phyloP scores from a whole-genome alignment of 2,329 filamentous ascomycete species.

The Fusarium nygamai region DNA sequence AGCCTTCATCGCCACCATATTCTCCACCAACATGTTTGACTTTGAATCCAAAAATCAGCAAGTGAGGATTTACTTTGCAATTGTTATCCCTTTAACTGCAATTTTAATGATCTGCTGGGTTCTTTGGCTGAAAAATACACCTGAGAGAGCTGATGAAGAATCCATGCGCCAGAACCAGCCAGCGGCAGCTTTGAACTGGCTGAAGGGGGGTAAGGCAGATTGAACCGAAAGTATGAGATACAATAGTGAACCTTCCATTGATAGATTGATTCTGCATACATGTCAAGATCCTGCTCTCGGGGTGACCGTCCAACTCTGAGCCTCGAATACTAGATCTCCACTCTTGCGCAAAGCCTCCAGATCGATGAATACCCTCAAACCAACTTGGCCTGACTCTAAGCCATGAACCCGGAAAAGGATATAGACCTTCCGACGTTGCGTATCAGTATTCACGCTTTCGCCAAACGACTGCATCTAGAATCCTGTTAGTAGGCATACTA shows the following conservation, averaged over 20 bases:
- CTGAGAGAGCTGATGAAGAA: background rate
- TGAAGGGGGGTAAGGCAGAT: background rate
- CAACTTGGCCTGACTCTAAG: background rate
- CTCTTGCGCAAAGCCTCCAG: background rate
- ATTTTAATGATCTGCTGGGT: background rate
- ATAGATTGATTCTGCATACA: no score
- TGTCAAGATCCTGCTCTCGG: background rate
- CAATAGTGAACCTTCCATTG: no score
- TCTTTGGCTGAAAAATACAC: background rate
- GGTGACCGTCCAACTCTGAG: background rate
- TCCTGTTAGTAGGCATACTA: fast-evolving
- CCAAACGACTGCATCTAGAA: background rate
- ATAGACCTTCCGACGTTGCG: background rate
- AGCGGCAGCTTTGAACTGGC: no score
- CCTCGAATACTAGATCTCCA: background rate
- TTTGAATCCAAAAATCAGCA: background rate
- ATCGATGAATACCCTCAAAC: background rate
- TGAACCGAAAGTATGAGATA: no score
- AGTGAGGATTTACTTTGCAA: background rate
- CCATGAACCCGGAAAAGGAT: fast-evolving
- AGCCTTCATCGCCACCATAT: background rate
- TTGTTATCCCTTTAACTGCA: fast-evolving
- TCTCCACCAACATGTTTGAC: background rate
- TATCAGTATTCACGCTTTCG: fast-evolving
- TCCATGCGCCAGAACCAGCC: fast-evolving